Evolutionary conservation across 805 yeast species (phyloP), one percentile per base, ranked within the genome.

Genomic region (Lachancea quebecensis): DNA sequence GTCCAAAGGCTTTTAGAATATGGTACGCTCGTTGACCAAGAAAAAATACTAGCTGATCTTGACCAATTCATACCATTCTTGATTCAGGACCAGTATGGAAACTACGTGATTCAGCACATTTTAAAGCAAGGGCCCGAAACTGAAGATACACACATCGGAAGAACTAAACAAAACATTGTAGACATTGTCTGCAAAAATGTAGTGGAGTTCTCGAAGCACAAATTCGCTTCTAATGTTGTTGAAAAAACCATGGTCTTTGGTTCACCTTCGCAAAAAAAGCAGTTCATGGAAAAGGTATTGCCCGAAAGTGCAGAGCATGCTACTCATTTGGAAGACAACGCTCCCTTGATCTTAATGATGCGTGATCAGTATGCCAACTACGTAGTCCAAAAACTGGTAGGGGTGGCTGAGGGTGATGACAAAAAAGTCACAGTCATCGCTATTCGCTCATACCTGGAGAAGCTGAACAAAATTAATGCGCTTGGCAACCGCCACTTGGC

Each of bases 311-410:
- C 63, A 32, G 66, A 62, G 25, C 66, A 63, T 25, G 70, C 72
- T 15, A 71, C 71, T 17, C 58, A 59, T 21, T 77, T 82, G 33
- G 77, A 72, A 44, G 90, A 82, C 52, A 75, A 76, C 43, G 75
- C 85, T 1, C 81, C 95, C 8, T 72, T 93, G 54, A 85, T 90
- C 18, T 71, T 83, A 48, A 90, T 93, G 98, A 89, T 93, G 88
- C 87, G 87, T 62, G 99, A 93, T 64, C 98, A 93, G 63, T 93
- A 84, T 68, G 99, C 98, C 18, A 93, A 93, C 65, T 93, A 93
- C 61, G 99, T 93, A 39, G 88, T 93, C 41, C 99, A 93, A 65
- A 90, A 91, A 64, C 74, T 93, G 56, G 90, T 93, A 35, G 95
- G 87, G 50, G 83, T 85, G 2, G 77, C 90, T 34, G 78, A 77